Conservation (phyloP, 495 filamentous ascomycete genomes). For the Cairneyella variabilis region DNA sequence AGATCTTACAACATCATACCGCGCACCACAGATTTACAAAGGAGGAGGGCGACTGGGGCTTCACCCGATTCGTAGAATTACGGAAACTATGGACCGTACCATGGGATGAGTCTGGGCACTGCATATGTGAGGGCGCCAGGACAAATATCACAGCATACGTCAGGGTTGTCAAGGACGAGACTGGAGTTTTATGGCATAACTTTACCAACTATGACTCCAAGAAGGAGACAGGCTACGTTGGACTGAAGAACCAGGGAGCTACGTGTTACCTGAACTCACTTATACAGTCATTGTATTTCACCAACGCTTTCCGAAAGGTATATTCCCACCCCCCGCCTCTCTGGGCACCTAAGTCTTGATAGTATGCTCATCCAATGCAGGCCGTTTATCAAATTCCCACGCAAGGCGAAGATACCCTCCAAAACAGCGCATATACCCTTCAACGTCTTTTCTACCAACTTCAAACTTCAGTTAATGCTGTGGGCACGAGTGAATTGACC, state of each 20-base stretch:
- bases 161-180: slow-evolving; percentile 91
- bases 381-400: slow-evolving; percentile 97
- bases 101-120: slow-evolving; percentile 64
- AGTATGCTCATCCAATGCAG: slow-evolving; percentile 38
- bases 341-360: slow-evolving; percentile 24
- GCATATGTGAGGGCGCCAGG: slow-evolving; percentile 83
- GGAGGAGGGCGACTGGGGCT: slow-evolving; percentile 98
- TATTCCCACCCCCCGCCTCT: too few species aligned
- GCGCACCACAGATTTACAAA: slow-evolving; percentile 89
- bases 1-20: slow-evolving; percentile 62
- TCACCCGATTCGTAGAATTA: slow-evolving; percentile 86
- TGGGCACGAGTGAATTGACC: slow-evolving; percentile 89
- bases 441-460: slow-evolving; percentile 93
- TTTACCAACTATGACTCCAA: slow-evolving; percentile 99
- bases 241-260: slow-evolving; percentile 94
- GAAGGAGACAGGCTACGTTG: slow-evolving; percentile 96
- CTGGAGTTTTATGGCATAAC: slow-evolving; percentile 98
- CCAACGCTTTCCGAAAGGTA: slow-evolving; percentile 95
- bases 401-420: slow-evolving; percentile 68
- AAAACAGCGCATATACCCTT: slow-evolving; percentile 89
- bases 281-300: slow-evolving; percentile 94
- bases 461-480: slow-evolving; percentile 75
- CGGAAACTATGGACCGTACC: slow-evolving; percentile 70
- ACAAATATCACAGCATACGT: slow-evolving; percentile 92
- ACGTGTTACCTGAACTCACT: slow-evolving; percentile 99